Evolutionary conservation across 2,329 filamentous ascomycete genomes (phyloP).

Genomic region (Colletotrichum salicis): DNA sequence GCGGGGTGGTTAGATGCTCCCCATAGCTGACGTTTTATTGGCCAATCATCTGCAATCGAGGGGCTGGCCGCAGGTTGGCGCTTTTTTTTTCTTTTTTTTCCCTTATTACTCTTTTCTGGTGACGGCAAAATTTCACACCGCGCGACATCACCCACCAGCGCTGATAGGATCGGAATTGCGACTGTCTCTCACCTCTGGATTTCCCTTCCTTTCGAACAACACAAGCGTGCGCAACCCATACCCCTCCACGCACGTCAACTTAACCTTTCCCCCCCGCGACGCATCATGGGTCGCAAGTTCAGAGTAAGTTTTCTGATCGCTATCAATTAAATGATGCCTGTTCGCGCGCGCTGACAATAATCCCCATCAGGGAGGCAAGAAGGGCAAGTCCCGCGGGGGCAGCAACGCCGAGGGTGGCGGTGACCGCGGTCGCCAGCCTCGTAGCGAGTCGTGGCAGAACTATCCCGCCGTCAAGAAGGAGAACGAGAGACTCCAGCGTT

Average conservation of each 20-base stretch:
- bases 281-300: conserved; percentile 34
- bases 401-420: conserved; percentile 14
- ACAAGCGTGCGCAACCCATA: conserved; percentile 16
- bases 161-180: background rate
- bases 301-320: conserved; percentile 24
- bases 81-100: conserved; percentile 23
- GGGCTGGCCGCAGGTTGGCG: conserved; percentile 20
- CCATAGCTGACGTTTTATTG: background rate
- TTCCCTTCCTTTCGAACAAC: conserved; percentile 1
- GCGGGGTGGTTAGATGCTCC: conserved; percentile 29
- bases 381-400: conserved; percentile 29
- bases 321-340: background rate
- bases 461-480: conserved; percentile 76
- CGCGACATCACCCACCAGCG: conserved; percentile 10
- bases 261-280: background rate
- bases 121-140: conserved; percentile 34
- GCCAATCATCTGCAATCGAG: conserved; percentile 19
- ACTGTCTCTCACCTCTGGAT: background rate
- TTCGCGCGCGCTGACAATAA: background rate
- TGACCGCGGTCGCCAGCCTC: conserved; percentile 33
- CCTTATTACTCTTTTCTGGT: background rate
- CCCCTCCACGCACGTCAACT: conserved; percentile 15
- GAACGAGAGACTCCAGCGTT: conserved; percentile 87
- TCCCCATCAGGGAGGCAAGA: conserved; percentile 25
- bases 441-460: conserved; percentile 34